These are phyloP conservation scores for Saccharomycopsis phalli DNA, from an alignment of 1,139 yeast genomes.

Conservation along the genomic window DNA sequence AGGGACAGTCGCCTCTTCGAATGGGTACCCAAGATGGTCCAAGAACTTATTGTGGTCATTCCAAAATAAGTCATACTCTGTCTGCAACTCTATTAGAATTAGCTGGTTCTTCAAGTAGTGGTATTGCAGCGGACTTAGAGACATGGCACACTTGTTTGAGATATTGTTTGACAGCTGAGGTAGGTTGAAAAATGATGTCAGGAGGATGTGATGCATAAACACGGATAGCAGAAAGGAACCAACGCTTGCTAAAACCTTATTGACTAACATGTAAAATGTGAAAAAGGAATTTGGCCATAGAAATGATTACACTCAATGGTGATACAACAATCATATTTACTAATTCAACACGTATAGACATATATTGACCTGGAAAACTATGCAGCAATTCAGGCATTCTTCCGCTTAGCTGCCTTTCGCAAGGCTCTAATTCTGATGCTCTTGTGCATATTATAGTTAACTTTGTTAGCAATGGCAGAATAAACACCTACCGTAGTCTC, in stretches of 20 bases:
- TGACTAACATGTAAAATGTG: no score
- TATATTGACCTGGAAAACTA: no score
- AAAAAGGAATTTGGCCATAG: no score
- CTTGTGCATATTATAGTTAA: constrained; percentile 72
- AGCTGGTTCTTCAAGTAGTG: constrained; percentile 19
- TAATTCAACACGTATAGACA: no score
- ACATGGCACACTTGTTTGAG: no score
- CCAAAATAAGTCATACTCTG: constrained; percentile 15
- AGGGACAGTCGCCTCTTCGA: constrained; percentile 1
- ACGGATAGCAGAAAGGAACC: no score
- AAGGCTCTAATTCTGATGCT: constrained; percentile 76
- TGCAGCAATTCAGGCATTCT: neutral
- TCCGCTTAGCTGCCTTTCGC: constrained; percentile 54
- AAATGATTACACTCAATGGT: no score
- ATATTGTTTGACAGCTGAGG: no score
- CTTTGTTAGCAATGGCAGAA: constrained; percentile 54
- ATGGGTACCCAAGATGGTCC: constrained; percentile 16
- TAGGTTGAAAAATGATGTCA: no score
- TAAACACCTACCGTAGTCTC: constrained; percentile 76
- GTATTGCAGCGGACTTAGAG: constrained; percentile 15
- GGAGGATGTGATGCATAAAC: no score
- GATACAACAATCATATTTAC: no score
- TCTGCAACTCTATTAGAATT: constrained; percentile 9
- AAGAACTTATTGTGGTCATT: constrained; percentile 15
- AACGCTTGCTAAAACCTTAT: no score